A percentile compares a stretch with the other conserved stretches of the same genome.
Evolutionary conservation across 345 rosid species (phyloP).

Genomic region (Eucalyptus dawsonii): DNA sequence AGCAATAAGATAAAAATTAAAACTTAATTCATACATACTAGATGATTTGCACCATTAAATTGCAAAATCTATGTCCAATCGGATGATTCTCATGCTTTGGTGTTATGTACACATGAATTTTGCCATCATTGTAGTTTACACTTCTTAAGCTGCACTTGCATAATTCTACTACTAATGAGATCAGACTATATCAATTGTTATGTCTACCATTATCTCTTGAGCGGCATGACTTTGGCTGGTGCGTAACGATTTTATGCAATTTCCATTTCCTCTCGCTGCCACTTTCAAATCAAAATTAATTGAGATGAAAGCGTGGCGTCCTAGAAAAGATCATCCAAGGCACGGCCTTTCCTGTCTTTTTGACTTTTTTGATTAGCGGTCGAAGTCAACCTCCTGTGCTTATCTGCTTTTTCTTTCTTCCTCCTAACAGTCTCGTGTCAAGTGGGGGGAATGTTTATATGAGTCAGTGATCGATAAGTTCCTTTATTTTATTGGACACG

Average conservation of each 20-base stretch:
- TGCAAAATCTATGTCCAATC: accelerated
- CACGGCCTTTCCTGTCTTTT: background rate
- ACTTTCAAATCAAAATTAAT: background rate
- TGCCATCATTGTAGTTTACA: background rate
- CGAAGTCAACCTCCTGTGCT: background rate
- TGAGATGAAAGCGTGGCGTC: background rate
- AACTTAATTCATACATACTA: background rate
- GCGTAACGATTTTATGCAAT: background rate
- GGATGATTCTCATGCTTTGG: background rate
- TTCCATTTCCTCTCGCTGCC: background rate
- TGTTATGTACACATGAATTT: background rate
- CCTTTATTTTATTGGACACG: too few species aligned
- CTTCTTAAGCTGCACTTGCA: background rate
- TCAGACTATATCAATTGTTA: too few species aligned
- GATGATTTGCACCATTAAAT: background rate
- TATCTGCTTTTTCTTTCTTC: background rate
- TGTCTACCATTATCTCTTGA: too few species aligned
- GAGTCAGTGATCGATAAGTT: background rate
- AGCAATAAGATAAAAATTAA: background rate
- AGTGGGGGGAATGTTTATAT: background rate
- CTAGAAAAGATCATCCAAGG: background rate
- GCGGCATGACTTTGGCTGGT: background rate
- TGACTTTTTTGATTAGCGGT: background rate
- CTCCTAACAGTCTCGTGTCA: background rate
- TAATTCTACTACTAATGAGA: too few species aligned